Evolutionary conservation across 257 asterid genomes (phyloP), one percentile per base, ranked within the genome.

Genomic region (Prunella vulgaris): DNA sequence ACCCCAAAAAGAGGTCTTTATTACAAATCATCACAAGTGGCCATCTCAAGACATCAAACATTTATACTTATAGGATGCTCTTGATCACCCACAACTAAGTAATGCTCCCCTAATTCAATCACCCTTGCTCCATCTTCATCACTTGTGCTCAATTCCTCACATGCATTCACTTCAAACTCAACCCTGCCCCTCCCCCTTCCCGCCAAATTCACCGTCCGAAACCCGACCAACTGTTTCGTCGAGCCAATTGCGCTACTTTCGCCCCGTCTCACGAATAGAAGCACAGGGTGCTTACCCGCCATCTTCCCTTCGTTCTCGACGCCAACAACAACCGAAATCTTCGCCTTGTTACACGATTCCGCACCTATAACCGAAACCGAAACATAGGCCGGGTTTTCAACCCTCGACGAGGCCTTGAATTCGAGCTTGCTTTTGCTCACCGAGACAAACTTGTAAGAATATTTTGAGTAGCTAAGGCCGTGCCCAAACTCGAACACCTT

Each of bases 401-500:
- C 28, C 27, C 5, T 35, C 2, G 40, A 53, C 1, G 37, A 42
- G 12, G 58, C 66, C 64, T 71, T 80, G 51, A 86, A 76, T 28
- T 72, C 33, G 22, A 90, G 74, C 35, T 64, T 80, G 58, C 27
- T 71, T 67, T 68, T 80, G 72, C 77, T 62, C 7, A 81, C 86
- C 0, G 79, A 74, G 12, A 64, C 54, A 22, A 88, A 86, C 59
- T 84, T 66, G 72, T 90, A 86, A 3, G 87, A 71, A 58, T 88
- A 88, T 3, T 65, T 80, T 10, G 96, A 60, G 83, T 86, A 90
- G 86, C 97, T 88, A 2, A 90, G 95, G 15, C 96, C 97, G 10
- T 85, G 57, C 20, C 92, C 92, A 13, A 88, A 90, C 66, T 88
- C 88, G 3, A 79, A 90, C 2, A 90, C 95, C 28, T 64, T 85